phyloP scores from a whole-genome alignment of 2,329 filamentous ascomycete genomes.

The Cytospora mali region DNA sequence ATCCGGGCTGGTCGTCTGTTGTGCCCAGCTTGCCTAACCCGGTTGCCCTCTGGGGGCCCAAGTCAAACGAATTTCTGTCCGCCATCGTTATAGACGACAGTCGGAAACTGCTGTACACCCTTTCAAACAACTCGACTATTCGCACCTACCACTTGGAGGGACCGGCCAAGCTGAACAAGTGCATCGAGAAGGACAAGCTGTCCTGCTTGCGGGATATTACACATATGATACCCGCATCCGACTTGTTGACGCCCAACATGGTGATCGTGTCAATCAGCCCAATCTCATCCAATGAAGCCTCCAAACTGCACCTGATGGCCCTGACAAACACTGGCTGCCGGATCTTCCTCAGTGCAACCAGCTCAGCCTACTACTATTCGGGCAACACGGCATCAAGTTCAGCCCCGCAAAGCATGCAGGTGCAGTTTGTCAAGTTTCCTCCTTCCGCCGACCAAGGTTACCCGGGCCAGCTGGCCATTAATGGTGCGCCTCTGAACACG shows the following conservation, averaged over 20 bases:
- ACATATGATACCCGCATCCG: slow-evolving; percentile 79
- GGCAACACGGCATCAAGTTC: slow-evolving; percentile 61
- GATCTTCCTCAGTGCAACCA: slow-evolving; percentile 88
- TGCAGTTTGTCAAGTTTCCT: slow-evolving; percentile 95
- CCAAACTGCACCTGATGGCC: slow-evolving; percentile 85
- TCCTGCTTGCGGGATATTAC: slow-evolving; percentile 72
- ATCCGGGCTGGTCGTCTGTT: slow-evolving; percentile 69
- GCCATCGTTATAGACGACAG: slow-evolving; percentile 89
- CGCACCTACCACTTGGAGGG: slow-evolving; percentile 86
- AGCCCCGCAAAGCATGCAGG: slow-evolving; percentile 91
- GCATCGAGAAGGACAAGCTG: slow-evolving; percentile 66
- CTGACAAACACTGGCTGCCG: slow-evolving; percentile 89
- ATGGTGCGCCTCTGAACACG: slow-evolving; percentile 47
- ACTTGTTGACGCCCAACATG: slow-evolving; percentile 69
- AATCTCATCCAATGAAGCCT: slow-evolving; percentile 77
- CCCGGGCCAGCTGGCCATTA: slow-evolving; percentile 38
- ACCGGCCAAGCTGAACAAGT: slow-evolving; percentile 60
- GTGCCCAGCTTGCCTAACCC: slow-evolving; percentile 53
- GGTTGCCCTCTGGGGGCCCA: slow-evolving; percentile 53
- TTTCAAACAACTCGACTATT: slow-evolving; percentile 86
- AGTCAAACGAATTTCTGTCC: slow-evolving; percentile 64
- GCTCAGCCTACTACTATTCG: slow-evolving; percentile 70
- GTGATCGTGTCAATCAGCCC: slow-evolving; percentile 83
- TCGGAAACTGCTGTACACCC: slow-evolving; percentile 84
- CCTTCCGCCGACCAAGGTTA: slow-evolving; percentile 48